Percentiles rank a stretch among this genome's conserved stretches.
Evolutionary conservation across 169 alveolate genomes (phyloP).

Genomic region (Plasmodium ovale): DNA sequence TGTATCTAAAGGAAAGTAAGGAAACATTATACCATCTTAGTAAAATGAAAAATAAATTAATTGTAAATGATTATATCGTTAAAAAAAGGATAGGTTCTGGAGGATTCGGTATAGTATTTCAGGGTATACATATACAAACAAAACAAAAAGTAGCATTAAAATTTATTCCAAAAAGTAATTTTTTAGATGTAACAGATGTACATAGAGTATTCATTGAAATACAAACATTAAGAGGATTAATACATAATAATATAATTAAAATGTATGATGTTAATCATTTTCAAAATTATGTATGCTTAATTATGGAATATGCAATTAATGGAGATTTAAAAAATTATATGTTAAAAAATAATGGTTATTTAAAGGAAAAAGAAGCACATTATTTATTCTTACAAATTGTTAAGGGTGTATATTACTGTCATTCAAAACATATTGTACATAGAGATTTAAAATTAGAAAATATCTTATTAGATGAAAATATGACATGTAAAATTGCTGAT

Average conservation of each 20-base stretch:
- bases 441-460: slow-evolving; percentile 84
- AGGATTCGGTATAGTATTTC: slow-evolving; percentile 75
- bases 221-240: slow-evolving; percentile 77
- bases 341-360: slow-evolving; percentile 79
- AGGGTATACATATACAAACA: slow-evolving; percentile 81
- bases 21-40: background rate
- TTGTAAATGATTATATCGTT: slow-evolving; percentile 66
- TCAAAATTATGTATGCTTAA: slow-evolving; percentile 81
- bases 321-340: slow-evolving; percentile 81
- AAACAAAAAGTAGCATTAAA: slow-evolving; percentile 84
- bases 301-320: slow-evolving; percentile 80
- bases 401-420: slow-evolving; percentile 86
- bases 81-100: slow-evolving; percentile 73
- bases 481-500: slow-evolving; percentile 73
- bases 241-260: slow-evolving; percentile 80
- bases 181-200: slow-evolving; percentile 77
- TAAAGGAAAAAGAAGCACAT: slow-evolving; percentile 80
- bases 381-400: slow-evolving; percentile 83
- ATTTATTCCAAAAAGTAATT: slow-evolving; percentile 80
- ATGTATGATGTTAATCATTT: slow-evolving; percentile 83
- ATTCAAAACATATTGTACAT: slow-evolving; percentile 87
- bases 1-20: slow-evolving; percentile 47
- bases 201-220: slow-evolving; percentile 83
- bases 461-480: slow-evolving; percentile 78
- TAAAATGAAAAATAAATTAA: slow-evolving; percentile 53